A percentile compares a stretch with the other conserved stretches of the same genome.
Conservation (phyloP, 176 grass and related monocot genomes). For the Rhynchospora pubera region DNA sequence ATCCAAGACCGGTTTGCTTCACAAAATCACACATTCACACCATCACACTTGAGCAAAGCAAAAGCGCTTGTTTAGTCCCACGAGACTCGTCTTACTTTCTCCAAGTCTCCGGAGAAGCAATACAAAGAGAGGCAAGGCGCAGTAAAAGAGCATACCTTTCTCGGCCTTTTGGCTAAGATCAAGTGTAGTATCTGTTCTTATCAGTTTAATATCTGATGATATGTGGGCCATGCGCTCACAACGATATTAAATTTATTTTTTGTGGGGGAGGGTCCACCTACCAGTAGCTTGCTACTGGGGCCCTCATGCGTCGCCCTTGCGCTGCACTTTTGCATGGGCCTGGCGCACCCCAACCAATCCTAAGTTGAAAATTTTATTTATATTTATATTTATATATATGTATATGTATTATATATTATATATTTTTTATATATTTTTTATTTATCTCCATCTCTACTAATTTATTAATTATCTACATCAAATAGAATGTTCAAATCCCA, state of each 20-base stretch:
- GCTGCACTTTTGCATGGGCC: constrained; percentile 27
- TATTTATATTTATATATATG: no score
- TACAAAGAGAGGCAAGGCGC: not conserved
- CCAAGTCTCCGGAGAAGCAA: not conserved
- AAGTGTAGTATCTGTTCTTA: constrained; percentile 91
- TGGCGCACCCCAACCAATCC: constrained; percentile 7
- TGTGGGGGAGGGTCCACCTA: constrained; percentile 18
- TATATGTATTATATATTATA: no score
- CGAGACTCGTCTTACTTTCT: not conserved
- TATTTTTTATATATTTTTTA: no score
- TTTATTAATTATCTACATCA: no score
- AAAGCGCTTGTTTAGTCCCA: constrained; percentile 4
- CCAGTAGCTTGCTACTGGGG: constrained; percentile 22
- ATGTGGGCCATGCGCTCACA: constrained; percentile 28
- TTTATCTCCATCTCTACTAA: no score
- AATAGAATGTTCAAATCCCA: no score
- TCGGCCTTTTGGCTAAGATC: constrained; percentile 80
- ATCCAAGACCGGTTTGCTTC: not conserved
- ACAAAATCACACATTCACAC: no score
- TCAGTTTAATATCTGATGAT: constrained; percentile 91
- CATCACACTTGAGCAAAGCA: no score
- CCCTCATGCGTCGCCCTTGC: constrained; percentile 23
- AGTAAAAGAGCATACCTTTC: constrained; percentile 42
- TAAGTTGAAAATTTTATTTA: not conserved
- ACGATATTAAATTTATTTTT: constrained; percentile 88